Conservation (phyloP, 2,329 filamentous ascomycete genomes). For the Aspergillus sp. region DNA sequence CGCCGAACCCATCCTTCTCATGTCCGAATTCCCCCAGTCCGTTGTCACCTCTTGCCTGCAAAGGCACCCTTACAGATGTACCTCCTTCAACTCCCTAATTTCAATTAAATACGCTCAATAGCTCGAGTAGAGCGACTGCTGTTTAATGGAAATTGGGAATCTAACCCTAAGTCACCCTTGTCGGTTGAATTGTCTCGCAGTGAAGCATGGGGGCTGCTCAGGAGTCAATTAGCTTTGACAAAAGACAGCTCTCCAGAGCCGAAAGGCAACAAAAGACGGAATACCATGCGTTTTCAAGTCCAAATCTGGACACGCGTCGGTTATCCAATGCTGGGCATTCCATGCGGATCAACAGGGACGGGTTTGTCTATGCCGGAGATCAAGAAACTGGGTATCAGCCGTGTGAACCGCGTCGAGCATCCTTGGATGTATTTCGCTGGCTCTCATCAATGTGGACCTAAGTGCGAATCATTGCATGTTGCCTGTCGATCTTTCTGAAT, state of each 20-base stretch:
- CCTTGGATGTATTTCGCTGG: constrained; percentile 49
- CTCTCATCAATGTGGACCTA: constrained; percentile 19
- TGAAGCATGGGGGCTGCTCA: constrained; percentile 68
- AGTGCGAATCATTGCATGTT: constrained; percentile 17
- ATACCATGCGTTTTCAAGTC: constrained; percentile 46
- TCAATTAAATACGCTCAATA: constrained; percentile 55
- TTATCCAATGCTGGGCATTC: constrained; percentile 56
- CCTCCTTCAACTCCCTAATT: constrained; percentile 79
- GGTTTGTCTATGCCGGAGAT: constrained; percentile 47
- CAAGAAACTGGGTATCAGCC: constrained; percentile 47
- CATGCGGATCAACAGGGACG: constrained; percentile 65
- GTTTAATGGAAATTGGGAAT: constrained; percentile 74
- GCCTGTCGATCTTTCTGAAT: constrained; percentile 31
- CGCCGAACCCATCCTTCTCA: neutral
- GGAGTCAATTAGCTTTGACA: constrained; percentile 50
- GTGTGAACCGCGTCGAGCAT: constrained; percentile 53
- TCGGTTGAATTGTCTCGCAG: constrained; percentile 74
- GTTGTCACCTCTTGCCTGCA: constrained; percentile 38
- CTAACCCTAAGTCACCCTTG: constrained; percentile 82
- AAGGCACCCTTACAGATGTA: constrained; percentile 52
- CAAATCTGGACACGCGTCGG: constrained; percentile 46
- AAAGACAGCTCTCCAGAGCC: constrained; percentile 9
- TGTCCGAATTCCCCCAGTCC: constrained; percentile 4
- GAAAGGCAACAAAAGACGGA: constrained; percentile 33
- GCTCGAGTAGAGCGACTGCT: constrained; percentile 44